These are phyloP conservation scores for Botryotinia globosa DNA, from an alignment of 2,329 filamentous ascomycete species.

Conservation along the genomic window DNA sequence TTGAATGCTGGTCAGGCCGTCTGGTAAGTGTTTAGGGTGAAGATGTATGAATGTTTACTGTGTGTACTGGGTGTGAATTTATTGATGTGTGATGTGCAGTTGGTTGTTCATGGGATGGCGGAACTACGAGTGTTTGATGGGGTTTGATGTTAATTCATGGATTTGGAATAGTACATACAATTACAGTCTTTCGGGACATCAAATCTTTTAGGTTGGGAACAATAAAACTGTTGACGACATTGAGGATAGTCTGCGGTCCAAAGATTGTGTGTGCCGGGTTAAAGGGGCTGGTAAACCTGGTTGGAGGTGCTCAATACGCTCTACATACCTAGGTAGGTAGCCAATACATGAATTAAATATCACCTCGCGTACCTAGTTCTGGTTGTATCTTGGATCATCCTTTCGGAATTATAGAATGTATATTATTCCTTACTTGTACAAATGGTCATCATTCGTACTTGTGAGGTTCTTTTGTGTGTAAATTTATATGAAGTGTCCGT, in stretches of 20 bases:
- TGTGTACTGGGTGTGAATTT: neutral
- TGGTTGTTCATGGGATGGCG: too few relatives aligned
- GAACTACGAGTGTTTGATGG: neutral
- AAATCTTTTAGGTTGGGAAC: neutral
- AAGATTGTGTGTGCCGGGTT: neutral
- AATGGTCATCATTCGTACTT: neutral
- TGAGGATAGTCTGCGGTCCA: neutral
- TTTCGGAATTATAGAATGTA: neutral
- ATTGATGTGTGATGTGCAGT: neutral
- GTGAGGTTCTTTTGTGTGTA: neutral
- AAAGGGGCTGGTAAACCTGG: neutral
- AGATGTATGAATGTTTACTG: neutral
- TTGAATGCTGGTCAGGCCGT: too few relatives aligned
- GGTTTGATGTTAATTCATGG: fast-evolving
- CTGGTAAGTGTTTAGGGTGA: neutral
- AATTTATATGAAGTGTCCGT: neutral
- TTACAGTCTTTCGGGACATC: too few relatives aligned
- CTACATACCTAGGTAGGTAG: too few relatives aligned
- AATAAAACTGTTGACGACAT: neutral
- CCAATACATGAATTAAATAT: neutral
- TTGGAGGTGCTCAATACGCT: neutral
- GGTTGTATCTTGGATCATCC: neutral
- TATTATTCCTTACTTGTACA: neutral
- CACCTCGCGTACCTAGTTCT: neutral
- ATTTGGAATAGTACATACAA: neutral